phyloP scores from a whole-genome alignment of 2,329 filamentous ascomycete genomes.

The Paecilomyces dactylethromorphus region DNA sequence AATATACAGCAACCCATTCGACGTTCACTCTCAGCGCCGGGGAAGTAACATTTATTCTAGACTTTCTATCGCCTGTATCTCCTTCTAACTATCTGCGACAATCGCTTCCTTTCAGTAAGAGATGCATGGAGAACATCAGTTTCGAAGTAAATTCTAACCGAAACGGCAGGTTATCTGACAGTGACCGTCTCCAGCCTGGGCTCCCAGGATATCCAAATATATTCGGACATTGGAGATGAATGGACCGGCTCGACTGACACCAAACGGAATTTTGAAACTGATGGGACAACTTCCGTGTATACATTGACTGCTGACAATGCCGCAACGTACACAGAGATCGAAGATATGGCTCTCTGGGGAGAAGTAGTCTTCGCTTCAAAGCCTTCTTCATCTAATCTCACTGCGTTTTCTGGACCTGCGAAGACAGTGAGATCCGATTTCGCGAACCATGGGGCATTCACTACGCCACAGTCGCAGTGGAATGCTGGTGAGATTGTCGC shows the following conservation, averaged over 20 bases:
- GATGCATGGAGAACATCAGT: not conserved
- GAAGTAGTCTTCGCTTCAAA: slow-evolving; percentile 34
- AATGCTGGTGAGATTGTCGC: slow-evolving; percentile 24
- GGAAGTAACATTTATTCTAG: slow-evolving; percentile 26
- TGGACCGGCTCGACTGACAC: slow-evolving; percentile 33
- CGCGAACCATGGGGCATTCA: slow-evolving; percentile 21
- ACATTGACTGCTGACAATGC: slow-evolving; percentile 25
- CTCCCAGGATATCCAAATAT: slow-evolving; percentile 30
- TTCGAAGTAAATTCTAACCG: not conserved
- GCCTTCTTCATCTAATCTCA: slow-evolving; percentile 18
- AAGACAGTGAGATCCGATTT: slow-evolving; percentile 25
- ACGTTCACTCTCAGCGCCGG: slow-evolving; percentile 34
- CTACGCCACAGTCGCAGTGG: slow-evolving; percentile 17
- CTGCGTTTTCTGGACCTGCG: slow-evolving; percentile 22
- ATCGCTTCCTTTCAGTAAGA: slow-evolving; percentile 36
- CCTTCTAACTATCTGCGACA: slow-evolving; percentile 37
- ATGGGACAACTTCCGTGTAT: slow-evolving; percentile 22
- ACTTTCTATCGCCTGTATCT: slow-evolving; percentile 41
- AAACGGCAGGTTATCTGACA: slow-evolving; percentile 30
- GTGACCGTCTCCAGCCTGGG: slow-evolving; percentile 22
- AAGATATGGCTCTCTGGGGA: slow-evolving; percentile 38
- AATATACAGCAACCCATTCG: slow-evolving; percentile 38
- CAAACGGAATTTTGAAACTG: slow-evolving; percentile 15
- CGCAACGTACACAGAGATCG: slow-evolving; percentile 25
- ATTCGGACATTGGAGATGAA: slow-evolving; percentile 38